Percentiles rank a stretch among this genome's conserved stretches.
Evolutionary conservation across 768 basidiomycete species (phyloP).

Genomic region (Psilocybe cubensis): DNA sequence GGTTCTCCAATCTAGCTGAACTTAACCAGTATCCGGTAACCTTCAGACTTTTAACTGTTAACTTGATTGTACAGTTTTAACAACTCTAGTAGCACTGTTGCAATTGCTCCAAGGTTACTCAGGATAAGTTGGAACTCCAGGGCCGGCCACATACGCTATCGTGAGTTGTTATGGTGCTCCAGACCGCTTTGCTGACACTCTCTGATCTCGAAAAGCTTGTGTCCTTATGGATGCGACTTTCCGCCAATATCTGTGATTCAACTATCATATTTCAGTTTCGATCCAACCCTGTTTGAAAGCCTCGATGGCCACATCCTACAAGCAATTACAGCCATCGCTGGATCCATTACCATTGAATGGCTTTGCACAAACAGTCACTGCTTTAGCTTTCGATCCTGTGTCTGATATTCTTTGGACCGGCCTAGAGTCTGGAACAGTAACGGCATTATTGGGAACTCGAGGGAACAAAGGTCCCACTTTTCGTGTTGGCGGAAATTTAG

Average conservation of each 20-base stretch:
- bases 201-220: no score
- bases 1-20: no score
- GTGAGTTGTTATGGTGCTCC: no score
- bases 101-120: no score
- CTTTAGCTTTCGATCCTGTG: constrained; percentile 88
- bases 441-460: constrained; percentile 65
- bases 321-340: constrained; percentile 23
- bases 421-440: constrained; percentile 67
- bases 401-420: constrained; percentile 93
- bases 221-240: neutral
- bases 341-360: constrained; percentile 18
- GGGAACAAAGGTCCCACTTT: constrained; percentile 75
- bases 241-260: neutral
- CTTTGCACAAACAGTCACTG: constrained; percentile 62
- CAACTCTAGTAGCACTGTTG: no score
- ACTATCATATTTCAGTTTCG: neutral
- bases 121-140: no score
- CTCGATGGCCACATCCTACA: constrained; percentile 25
- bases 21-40: no score
- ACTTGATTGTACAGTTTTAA: no score
- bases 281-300: neutral
- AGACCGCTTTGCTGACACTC: no score
- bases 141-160: no score
- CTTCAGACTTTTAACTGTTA: no score
- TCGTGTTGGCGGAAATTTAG: constrained; percentile 66